Base-by-base conservation (phyloP, 495 filamentous ascomycete genomes). In the Tuber melanosporum region DNA sequence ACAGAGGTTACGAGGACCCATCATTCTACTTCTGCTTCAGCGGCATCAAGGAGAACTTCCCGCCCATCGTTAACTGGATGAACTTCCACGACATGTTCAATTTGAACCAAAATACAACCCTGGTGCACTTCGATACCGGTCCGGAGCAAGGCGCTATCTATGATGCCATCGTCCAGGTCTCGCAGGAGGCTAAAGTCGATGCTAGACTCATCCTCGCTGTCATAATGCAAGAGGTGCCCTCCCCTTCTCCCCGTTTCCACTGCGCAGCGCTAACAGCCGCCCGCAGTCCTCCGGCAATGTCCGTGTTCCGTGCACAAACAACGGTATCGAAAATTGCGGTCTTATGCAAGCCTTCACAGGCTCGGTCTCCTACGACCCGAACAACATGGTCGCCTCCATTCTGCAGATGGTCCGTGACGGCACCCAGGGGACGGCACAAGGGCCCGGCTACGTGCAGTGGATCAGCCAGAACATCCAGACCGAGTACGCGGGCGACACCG, bases 361-460 rank as follows among this genome's bases (percentile, higher is more conserved):
- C 17, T 84, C 78, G 57, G 77, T 79, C 26, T 52, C 74, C 39
- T 80, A 79, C 41, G 71, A 84, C 76, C 70, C 83, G 12, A 77
- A 80, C 17, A 73, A 80, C 42, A 72, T 78, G 42, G 71, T n/a
- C 9, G 72, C 72, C 57, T 79, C 76, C 19, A 86, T 86, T 49
- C 73, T 77, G 7, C 85, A 84, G 72, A 86, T 86, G 85, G 73
- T 86, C 42, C 80, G 74, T 10, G 85, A 86, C 70, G 85, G 85
- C 8, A 84, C 84, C 26, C 81, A 84, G 49, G 85, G 85, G 7
- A 86, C 85, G 15, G 9, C 69, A 1, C 17, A 32, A 8, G 85
- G 85, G 8, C 79, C 81, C 69, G 85, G 85, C 10, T 79, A 85
- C 15, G 84, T 83, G 12, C 85, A 86, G 57, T 73, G 75, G 73